A percentile compares a stretch with the other conserved stretches of the same genome.
phyloP scores from a whole-genome alignment of 2,329 filamentous ascomycete genomes.

The Penicillium psychrosexuale region DNA sequence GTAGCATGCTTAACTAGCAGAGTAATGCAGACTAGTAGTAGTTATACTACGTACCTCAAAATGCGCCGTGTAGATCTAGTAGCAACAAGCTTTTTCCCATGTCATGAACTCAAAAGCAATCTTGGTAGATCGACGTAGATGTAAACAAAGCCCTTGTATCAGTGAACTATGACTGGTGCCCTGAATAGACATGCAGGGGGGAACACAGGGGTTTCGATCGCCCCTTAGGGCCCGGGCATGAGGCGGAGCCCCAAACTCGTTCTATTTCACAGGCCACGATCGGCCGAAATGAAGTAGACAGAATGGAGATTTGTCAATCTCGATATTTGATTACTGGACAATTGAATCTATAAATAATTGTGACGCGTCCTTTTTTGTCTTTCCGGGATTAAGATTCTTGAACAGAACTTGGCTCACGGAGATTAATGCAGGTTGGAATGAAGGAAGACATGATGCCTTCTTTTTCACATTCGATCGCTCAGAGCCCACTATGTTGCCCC shows the following conservation, averaged over 20 bases:
- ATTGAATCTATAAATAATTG: neutral
- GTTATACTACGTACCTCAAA: neutral
- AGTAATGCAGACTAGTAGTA: neutral
- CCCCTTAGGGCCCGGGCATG: neutral
- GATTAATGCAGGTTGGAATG: slow-evolving; percentile 19
- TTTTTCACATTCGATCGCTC: slow-evolving; percentile 1
- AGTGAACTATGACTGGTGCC: neutral
- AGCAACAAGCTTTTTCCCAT: neutral
- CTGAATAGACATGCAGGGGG: slow-evolving; percentile 1
- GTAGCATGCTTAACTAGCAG: neutral
- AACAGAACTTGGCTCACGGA: slow-evolving; percentile 6
- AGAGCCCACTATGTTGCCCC: neutral
- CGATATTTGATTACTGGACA: neutral
- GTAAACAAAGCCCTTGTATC: slow-evolving; percentile 2
- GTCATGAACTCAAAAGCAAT: neutral
- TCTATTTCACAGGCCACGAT: neutral
- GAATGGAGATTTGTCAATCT: neutral
- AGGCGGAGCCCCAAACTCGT: neutral
- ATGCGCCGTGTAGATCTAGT: neutral
- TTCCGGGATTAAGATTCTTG: slow-evolving; percentile 16
- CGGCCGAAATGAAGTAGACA: too few species aligned
- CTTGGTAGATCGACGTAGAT: neutral
- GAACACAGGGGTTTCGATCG: neutral
- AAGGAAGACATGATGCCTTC: neutral
- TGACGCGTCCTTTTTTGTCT: neutral